Base-by-base conservation (phyloP, 2,329 filamentous ascomycete genomes). In the Endoconidiophora laricicola region DNA sequence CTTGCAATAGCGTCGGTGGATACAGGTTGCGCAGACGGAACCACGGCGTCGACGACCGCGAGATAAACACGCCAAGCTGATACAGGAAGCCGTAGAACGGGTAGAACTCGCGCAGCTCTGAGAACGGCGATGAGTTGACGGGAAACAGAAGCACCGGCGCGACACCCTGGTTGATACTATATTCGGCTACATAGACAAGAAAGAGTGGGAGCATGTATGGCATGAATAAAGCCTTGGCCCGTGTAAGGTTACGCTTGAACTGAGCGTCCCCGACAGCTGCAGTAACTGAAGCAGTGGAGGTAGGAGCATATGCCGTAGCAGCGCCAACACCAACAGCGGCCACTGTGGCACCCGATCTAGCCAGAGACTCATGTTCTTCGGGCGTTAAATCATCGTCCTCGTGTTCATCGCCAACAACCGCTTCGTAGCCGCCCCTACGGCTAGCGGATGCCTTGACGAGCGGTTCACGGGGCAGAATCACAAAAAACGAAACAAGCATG, bases 21-120 rank as follows among this genome's bases (percentile, higher is more conserved):
- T 96, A 96, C 1, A 96, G 73, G 45, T 78, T 70, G 57, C 83
- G 83, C 40, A 96, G 74, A 24, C 88, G 81, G 57, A 93, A 62
- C 62, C 94, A 94, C 0, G 90, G 86, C 1, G 86, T 87, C 0
- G 86, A 94, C 0, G 87, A 93, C 14, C 91, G 81, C 0, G 90
- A 94, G 57, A 96, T 76, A 66, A 96, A 96, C 55, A 96, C 91
- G 50, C 91, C 91, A 2, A 88, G 70, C 68, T 98, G 90, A 64
- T 98, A 96, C 54, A 96, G 81, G 52, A 93, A 88, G 55, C 83
- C 83, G 64, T 98, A 98, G 55, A 90, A 86, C 0, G 90, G 88
- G 60, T 98, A 98, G 63, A 95, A 96, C 29, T 81, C 82, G 39
- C 90, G 81, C 61, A 80, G 91, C 57, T 86, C 76, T 29, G 69